Percentiles rank a stretch among this genome's conserved stretches.
Evolutionary conservation across 768 basidiomycete genomes (phyloP).

Genomic region (Leccinum variicolor): DNA sequence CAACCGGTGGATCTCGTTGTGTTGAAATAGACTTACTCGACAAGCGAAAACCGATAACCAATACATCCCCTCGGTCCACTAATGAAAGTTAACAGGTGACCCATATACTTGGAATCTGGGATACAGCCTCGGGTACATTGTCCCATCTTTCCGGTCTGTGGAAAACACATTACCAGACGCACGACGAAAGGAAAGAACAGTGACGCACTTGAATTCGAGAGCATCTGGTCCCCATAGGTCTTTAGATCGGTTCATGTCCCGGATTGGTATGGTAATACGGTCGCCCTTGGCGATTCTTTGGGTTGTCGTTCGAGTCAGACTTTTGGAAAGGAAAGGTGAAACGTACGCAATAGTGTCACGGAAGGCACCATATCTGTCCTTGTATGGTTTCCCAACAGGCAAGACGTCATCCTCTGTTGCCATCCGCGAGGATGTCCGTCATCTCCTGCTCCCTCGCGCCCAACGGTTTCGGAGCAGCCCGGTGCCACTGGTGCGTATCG

Average conservation of each 20-base stretch:
- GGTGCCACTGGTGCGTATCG: slow-evolving; percentile 65
- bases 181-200: not conserved
- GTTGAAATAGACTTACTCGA: slow-evolving; percentile 41
- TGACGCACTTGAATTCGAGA: slow-evolving; percentile 49
- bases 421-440: slow-evolving; percentile 52
- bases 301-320: not conserved
- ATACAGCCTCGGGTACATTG: slow-evolving; percentile 40
- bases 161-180: not conserved
- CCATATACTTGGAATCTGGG: slow-evolving; percentile 56
- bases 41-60: slow-evolving; percentile 60
- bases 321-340: not conserved
- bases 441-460: slow-evolving; percentile 82
- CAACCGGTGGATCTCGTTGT: not conserved
- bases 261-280: slow-evolving; percentile 47
- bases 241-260: slow-evolving; percentile 48
- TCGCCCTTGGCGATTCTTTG: slow-evolving; percentile 44
- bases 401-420: slow-evolving; percentile 52
- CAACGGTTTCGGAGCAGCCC: slow-evolving; percentile 76
- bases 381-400: slow-evolving; percentile 45
- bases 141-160: slow-evolving; percentile 47
- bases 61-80: slow-evolving; percentile 67
- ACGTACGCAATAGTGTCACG: slow-evolving; percentile 38
- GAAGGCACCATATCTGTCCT: slow-evolving; percentile 39
- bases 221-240: slow-evolving; percentile 64
- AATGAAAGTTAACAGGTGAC: slow-evolving; percentile 57